These are phyloP conservation scores for Ramaria sp. DNA, from an alignment of 768 basidiomycete species.

Conservation along the genomic window DNA sequence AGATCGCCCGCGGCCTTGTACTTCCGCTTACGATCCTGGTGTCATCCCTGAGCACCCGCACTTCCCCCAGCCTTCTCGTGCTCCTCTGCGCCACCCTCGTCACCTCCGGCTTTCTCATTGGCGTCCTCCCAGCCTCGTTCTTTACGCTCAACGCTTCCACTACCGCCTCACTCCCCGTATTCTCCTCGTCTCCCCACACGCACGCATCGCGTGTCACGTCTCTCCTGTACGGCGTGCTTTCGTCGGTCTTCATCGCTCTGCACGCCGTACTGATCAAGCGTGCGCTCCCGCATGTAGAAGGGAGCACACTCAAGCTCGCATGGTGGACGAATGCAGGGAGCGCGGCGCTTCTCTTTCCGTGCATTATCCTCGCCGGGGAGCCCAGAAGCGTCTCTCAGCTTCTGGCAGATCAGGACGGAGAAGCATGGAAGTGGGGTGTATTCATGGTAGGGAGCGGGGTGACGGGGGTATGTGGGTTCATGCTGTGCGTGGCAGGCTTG, in stretches of 20 bases:
- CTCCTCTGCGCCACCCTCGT: slow-evolving; percentile 52
- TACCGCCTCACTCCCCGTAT: slow-evolving; percentile 33
- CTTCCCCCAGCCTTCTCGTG: slow-evolving; percentile 42
- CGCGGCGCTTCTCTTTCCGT: slow-evolving; percentile 51
- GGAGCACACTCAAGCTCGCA: slow-evolving; percentile 62
- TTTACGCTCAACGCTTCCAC: slow-evolving; percentile 19
- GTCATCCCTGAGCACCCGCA: slow-evolving; percentile 46
- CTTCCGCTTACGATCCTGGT: slow-evolving; percentile 74
- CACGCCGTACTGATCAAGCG: slow-evolving; percentile 69
- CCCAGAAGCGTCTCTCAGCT: slow-evolving; percentile 28
- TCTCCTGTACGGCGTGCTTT: slow-evolving; percentile 58
- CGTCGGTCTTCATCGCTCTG: slow-evolving; percentile 64
- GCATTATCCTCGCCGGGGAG: slow-evolving; percentile 50
- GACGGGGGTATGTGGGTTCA: slow-evolving; percentile 72
- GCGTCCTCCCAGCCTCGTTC: slow-evolving; percentile 41
- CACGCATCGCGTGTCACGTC: slow-evolving; percentile 27
- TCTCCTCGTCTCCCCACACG: slow-evolving; percentile 16
- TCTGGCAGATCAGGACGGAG: slow-evolving; percentile 12
- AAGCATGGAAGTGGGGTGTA: slow-evolving; percentile 32
- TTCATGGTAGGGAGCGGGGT: slow-evolving; percentile 57
- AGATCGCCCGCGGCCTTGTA: slow-evolving; percentile 80
- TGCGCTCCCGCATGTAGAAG: slow-evolving; percentile 55
- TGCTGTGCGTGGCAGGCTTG: slow-evolving; percentile 69
- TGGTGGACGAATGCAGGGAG: slow-evolving; percentile 74
- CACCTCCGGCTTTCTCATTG: slow-evolving; percentile 66